phyloP scores from a whole-genome alignment of 176 grass and related monocot species.

The Aegilops umbellulata region DNA sequence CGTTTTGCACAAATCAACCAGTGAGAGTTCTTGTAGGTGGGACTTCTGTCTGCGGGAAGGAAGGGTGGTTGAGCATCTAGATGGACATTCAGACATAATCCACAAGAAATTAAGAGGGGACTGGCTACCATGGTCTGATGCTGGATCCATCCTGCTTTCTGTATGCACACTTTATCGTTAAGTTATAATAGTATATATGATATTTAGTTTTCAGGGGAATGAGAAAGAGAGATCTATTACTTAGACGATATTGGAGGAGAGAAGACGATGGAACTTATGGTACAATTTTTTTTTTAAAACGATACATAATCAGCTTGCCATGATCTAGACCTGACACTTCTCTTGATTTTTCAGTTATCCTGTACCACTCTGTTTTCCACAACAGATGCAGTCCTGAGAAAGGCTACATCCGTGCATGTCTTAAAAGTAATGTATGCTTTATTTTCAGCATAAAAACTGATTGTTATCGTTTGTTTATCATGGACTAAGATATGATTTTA shows the following conservation, averaged over 20 bases:
- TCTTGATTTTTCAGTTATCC: slow-evolving; percentile 73
- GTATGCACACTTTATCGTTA: slow-evolving; percentile 17
- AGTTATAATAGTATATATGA: slow-evolving; percentile 38
- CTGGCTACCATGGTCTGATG: slow-evolving; percentile 87
- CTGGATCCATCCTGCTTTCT: slow-evolving; percentile 28
- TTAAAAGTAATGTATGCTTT: slow-evolving; percentile 99
- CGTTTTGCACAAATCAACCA: not conserved
- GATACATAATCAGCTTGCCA: not conserved
- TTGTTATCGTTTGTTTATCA: slow-evolving; percentile 3
- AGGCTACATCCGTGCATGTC: slow-evolving; percentile 83
- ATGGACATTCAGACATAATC: slow-evolving; percentile 96
- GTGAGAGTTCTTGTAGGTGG: slow-evolving; percentile 64
- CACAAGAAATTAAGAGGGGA: slow-evolving; percentile 89
- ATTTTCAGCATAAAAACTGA: slow-evolving; percentile 22
- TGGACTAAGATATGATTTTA: slow-evolving; percentile 18
- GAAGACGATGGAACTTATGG: slow-evolving; percentile 99
- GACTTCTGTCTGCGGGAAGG: slow-evolving; percentile 94
- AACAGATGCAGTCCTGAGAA: slow-evolving; percentile 65
- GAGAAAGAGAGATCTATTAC: slow-evolving; percentile 91
- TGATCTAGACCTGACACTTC: slow-evolving; percentile 41
- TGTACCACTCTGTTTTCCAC: slow-evolving; percentile 98
- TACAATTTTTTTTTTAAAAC: slow-evolving; percentile 39
- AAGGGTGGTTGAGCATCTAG: slow-evolving; percentile 79
- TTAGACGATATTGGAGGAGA: slow-evolving; percentile 92
- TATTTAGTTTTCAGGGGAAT: slow-evolving; percentile 92